phyloP scores from a whole-genome alignment of 306 rosid species.

The Vachellia collinsii region DNA sequence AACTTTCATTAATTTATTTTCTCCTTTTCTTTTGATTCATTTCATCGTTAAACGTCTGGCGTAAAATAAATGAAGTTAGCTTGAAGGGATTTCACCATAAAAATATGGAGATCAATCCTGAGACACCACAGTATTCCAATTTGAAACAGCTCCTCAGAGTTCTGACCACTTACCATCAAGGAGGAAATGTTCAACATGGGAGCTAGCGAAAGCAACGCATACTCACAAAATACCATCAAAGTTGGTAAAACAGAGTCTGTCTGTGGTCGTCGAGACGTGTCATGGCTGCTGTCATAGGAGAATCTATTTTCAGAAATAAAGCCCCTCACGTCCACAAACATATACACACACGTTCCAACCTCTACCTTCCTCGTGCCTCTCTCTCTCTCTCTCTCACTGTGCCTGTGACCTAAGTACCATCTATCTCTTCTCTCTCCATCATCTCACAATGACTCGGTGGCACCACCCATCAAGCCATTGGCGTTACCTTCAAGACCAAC shows the following conservation, averaged over 20 bases:
- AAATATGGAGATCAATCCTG: no score
- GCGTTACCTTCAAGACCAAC: conserved; percentile 27
- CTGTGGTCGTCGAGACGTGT: not conserved
- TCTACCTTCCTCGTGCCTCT: not conserved
- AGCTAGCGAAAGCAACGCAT: not conserved
- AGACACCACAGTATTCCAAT: not conserved
- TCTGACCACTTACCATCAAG: not conserved
- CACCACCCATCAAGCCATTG: conserved; percentile 20
- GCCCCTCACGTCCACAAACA: not conserved
- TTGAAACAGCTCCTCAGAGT: not conserved
- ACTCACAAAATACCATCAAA: no score
- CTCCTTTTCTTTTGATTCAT: not conserved
- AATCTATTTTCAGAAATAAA: no score
- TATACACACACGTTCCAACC: not conserved
- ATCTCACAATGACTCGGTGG: not conserved
- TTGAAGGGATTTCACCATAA: no score
- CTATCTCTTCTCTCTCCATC: not conserved
- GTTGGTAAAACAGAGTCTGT: not conserved
- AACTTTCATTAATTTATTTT: not conserved
- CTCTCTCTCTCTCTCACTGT: not conserved
- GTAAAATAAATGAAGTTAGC: no score
- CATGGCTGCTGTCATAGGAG: not conserved
- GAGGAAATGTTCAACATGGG: not conserved
- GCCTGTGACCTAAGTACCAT: not conserved
- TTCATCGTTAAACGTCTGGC: no score